These are phyloP conservation scores for Talaromyces sp. DNA, from an alignment of 2,329 filamentous ascomycete genomes.

Conservation along the genomic window DNA sequence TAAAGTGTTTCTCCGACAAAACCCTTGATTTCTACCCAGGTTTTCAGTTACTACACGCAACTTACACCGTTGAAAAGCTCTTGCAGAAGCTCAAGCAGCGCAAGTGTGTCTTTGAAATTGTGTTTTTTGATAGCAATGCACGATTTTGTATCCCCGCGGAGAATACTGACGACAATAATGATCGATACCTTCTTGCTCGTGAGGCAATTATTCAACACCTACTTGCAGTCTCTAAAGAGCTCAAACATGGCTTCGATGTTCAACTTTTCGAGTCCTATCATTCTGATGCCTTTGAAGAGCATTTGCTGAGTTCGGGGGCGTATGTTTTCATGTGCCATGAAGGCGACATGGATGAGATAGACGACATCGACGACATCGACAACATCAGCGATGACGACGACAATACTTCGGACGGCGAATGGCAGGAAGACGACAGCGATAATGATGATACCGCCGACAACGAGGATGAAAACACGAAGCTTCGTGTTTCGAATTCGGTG, in stretches of 20 bases:
- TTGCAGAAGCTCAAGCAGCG: constrained; percentile 11
- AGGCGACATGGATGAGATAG: constrained; percentile 36
- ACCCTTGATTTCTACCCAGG: constrained; percentile 16
- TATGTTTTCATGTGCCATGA: constrained; percentile 70
- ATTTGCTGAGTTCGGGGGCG: constrained; percentile 53
- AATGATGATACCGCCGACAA: neutral
- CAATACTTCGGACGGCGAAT: neutral
- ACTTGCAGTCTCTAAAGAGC: constrained; percentile 37
- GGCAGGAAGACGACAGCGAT: neutral
- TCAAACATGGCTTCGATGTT: constrained; percentile 29
- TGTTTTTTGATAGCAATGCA: constrained; percentile 17
- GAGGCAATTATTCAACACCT: constrained; percentile 65
- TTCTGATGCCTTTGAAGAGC: constrained; percentile 52
- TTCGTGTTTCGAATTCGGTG: neutral
- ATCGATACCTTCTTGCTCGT: constrained; percentile 60
- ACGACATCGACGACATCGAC: neutral
- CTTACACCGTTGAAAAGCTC: constrained; percentile 17
- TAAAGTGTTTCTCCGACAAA: constrained; percentile 17
- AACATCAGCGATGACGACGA: neutral
- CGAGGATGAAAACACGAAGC: neutral
- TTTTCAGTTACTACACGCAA: constrained; percentile 17
- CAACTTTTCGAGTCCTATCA: neutral
- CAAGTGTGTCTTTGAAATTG: constrained; percentile 17
- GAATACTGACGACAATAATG: constrained; percentile 25
- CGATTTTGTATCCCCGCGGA: constrained; percentile 9